A percentile compares a stretch with the other conserved stretches of the same genome.
phyloP scores from a whole-genome alignment of 164 flowering plant species.

The Vitis riparia region DNA sequence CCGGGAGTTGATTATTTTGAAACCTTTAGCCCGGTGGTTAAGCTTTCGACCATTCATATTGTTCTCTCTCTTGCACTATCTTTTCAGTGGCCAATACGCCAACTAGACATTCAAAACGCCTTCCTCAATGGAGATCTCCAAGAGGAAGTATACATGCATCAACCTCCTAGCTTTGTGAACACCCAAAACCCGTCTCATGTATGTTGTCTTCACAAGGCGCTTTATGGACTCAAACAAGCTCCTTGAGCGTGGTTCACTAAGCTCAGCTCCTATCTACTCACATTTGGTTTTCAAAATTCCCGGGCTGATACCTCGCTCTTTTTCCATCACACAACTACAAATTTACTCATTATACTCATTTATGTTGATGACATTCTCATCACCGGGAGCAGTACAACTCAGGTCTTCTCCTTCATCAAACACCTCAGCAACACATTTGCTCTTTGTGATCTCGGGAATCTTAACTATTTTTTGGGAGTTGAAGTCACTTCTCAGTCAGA shows the following conservation, averaged over 20 bases:
- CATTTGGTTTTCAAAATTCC: background rate
- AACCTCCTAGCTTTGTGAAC: background rate
- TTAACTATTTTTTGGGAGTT: background rate
- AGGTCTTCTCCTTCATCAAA: background rate
- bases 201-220: background rate
- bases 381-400: no score
- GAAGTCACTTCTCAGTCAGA: background rate
- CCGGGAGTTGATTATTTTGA: background rate
- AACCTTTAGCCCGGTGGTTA: constrained; percentile 9
- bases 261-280: background rate
- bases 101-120: constrained; percentile 7
- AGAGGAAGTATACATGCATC: constrained; percentile 4
- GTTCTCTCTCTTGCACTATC: constrained; percentile 2
- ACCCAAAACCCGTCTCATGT: background rate
- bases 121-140: constrained; percentile 3
- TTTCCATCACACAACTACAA: background rate
- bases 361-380: background rate
- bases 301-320: background rate
- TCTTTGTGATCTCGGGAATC: background rate
- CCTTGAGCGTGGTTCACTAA: constrained; percentile 10
- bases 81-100: background rate
- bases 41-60: constrained; percentile 1
- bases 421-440: background rate
- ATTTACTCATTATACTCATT: background rate
- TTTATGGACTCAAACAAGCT: constrained; percentile 15